Conservation (phyloP, 441 rosid species). For the Sinapis alba region DNA sequence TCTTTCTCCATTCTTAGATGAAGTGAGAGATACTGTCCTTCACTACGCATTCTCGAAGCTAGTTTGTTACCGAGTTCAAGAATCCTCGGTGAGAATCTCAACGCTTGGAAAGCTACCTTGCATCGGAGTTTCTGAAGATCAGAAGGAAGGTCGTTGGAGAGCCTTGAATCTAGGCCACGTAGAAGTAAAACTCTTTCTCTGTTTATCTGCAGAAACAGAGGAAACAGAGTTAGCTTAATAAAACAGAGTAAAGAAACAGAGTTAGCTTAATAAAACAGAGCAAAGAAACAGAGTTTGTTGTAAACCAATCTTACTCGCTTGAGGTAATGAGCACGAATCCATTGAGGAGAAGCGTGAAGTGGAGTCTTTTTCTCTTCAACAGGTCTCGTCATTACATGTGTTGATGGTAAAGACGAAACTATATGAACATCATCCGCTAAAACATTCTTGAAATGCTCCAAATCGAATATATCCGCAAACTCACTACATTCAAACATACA, state of each 20-base stretch:
- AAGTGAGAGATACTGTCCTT: slow-evolving; percentile 87
- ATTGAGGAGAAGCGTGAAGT: slow-evolving; percentile 76
- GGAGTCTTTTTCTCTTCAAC: slow-evolving; percentile 91
- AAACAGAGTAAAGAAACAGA: slow-evolving; percentile 1
- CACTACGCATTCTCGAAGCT: slow-evolving; percentile 72
- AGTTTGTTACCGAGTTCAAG: slow-evolving; percentile 75
- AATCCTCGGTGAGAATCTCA: slow-evolving; percentile 79
- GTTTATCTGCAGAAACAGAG: slow-evolving; percentile 62
- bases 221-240: slow-evolving; percentile 14
- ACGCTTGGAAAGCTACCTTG: slow-evolving; percentile 93
- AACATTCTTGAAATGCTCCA: slow-evolving; percentile 89
- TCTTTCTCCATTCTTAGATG: slow-evolving; percentile 93
- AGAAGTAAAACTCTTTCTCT: slow-evolving; percentile 87
- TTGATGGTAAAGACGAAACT: slow-evolving; percentile 91
- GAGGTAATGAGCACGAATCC: slow-evolving; percentile 93
- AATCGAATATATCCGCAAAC: slow-evolving; percentile 91
- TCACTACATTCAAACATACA: slow-evolving; percentile 53
- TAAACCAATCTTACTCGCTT: slow-evolving; percentile 56
- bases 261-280: slow-evolving; percentile 12
- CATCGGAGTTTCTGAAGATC: slow-evolving; percentile 96
- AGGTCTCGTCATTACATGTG: slow-evolving; percentile 89
- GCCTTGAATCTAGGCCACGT: slow-evolving; percentile 92
- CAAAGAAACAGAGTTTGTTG: neutral
- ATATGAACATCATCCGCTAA: slow-evolving; percentile 79
- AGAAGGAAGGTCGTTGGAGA: slow-evolving; percentile 86